These are phyloP conservation scores for Pestalotiopsis sp. DNA, from an alignment of 2,329 filamentous ascomycete genomes.

Conservation along the genomic window DNA sequence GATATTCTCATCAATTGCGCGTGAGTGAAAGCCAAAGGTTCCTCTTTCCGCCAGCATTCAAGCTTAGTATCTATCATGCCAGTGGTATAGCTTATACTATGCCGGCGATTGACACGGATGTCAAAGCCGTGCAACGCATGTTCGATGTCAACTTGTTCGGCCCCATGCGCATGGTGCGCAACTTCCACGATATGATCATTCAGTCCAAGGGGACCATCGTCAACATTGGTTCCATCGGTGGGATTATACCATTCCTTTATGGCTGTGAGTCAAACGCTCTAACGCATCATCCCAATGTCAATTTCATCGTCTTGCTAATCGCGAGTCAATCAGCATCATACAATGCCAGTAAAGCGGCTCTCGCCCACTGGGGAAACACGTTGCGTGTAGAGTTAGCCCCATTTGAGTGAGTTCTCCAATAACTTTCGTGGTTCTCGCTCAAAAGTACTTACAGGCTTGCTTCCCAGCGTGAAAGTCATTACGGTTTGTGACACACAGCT, in stretches of 20 bases:
- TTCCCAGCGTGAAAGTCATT: conserved; percentile 21
- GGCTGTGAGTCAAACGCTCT: no score
- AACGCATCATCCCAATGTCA: no score
- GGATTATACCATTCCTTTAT: conserved; percentile 26
- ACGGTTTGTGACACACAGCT: conserved; percentile 14
- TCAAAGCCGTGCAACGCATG: conserved; percentile 20
- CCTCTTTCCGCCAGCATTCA: neutral
- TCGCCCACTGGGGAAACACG: conserved; percentile 25
- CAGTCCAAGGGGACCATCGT: conserved; percentile 22
- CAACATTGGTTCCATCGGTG: conserved; percentile 30
- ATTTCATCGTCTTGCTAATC: no score
- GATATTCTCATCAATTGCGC: conserved; percentile 20
- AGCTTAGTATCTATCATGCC: neutral
- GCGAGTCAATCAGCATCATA: no score
- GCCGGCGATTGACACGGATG: conserved; percentile 27
- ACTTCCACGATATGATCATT: conserved; percentile 28
- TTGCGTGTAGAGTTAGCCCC: conserved; percentile 25
- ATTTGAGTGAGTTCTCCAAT: conserved; percentile 18
- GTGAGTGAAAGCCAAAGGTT: conserved; percentile 10
- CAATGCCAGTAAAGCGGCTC: conserved; percentile 28
- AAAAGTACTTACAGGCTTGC: neutral
- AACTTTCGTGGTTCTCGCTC: neutral
- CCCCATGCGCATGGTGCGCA: conserved; percentile 27
- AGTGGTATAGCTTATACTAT: conserved; percentile 25
- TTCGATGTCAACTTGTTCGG: conserved; percentile 31